Conservation (phyloP, 371 early-diverging fungal species). For the Lichtheimia ornata region DNA sequence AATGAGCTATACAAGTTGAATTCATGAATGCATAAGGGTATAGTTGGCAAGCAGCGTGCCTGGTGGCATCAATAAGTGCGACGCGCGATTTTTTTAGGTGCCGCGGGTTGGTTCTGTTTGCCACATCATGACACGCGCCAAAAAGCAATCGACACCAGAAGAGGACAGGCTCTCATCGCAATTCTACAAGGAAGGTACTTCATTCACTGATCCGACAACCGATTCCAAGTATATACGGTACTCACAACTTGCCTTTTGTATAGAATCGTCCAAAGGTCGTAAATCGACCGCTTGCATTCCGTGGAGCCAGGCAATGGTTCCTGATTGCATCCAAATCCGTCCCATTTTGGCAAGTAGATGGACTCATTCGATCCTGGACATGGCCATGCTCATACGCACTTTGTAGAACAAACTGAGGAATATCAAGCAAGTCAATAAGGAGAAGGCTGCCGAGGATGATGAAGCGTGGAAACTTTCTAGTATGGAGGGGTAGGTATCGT, state of each 20-base stretch:
- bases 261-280: background rate
- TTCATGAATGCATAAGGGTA: no score
- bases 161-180: slow-evolving; percentile 41
- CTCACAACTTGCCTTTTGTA: background rate
- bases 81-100: no score
- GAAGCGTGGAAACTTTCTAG: slow-evolving; percentile 24
- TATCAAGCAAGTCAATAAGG: slow-evolving; percentile 14
- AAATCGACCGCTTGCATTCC: slow-evolving; percentile 3
- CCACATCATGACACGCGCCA: slow-evolving; percentile 23
- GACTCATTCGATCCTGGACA: background rate
- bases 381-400: background rate
- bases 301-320: slow-evolving; percentile 23
- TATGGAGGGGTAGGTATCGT: slow-evolving; percentile 21
- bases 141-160: slow-evolving; percentile 36
- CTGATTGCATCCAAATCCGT: slow-evolving; percentile 20
- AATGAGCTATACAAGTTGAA: no score
- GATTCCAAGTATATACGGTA: background rate
- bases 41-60: no score
- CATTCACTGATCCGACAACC: background rate
- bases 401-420: slow-evolving; percentile 23
- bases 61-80: no score
- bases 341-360: slow-evolving; percentile 27
- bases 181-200: slow-evolving; percentile 45
- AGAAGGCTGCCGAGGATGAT: slow-evolving; percentile 15
- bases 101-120: no score